A percentile compares a stretch with the other conserved stretches of the same genome.
Conservation (phyloP, 2,329 filamentous ascomycete species). For the Knufia fluminis region DNA sequence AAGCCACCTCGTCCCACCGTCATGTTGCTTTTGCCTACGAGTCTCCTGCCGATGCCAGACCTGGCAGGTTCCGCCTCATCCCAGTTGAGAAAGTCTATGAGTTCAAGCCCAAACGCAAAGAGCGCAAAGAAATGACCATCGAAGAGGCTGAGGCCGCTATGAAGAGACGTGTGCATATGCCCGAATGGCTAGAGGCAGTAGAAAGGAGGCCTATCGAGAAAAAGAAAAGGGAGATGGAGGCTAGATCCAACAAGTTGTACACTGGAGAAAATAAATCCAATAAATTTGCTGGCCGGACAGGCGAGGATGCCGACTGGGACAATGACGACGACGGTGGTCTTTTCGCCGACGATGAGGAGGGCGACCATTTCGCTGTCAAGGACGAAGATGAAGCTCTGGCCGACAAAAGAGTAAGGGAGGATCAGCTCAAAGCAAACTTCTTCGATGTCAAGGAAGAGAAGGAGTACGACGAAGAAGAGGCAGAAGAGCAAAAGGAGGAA, state of each 20-base stretch:
- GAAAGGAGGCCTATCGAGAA: conserved; percentile 44
- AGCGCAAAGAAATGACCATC: conserved; percentile 61
- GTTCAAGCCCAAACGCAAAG: conserved; percentile 69
- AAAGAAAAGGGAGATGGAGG: conserved; percentile 51
- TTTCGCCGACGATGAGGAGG: conserved; percentile 84
- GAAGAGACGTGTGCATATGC: conserved; percentile 65
- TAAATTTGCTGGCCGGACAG: conserved; percentile 36
- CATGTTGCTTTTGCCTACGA: conserved; percentile 73
- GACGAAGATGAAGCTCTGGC: conserved; percentile 68
- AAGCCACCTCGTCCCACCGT: conserved; percentile 72
- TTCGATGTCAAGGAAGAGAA: conserved; percentile 70
- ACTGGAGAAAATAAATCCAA: conserved; percentile 31
- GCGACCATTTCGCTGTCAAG: conserved; percentile 61
- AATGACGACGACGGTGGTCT: conserved; percentile 49
- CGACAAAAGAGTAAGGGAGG: conserved; percentile 63
- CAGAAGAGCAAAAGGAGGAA: conserved; percentile 53
- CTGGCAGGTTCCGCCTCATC: conserved; percentile 57
- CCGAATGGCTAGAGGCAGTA: conserved; percentile 68
- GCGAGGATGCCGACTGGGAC: conserved; percentile 55
- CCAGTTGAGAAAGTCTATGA: conserved; percentile 95
- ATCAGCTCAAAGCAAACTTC: conserved; percentile 78
- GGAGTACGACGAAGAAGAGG: conserved; percentile 58
- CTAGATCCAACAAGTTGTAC: conserved; percentile 26
- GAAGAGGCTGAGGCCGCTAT: conserved; percentile 80
- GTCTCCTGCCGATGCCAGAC: conserved; percentile 48